These are phyloP conservation scores for Euphorbia celastroides DNA, from an alignment of 441 rosid species.

Conservation along the genomic window DNA sequence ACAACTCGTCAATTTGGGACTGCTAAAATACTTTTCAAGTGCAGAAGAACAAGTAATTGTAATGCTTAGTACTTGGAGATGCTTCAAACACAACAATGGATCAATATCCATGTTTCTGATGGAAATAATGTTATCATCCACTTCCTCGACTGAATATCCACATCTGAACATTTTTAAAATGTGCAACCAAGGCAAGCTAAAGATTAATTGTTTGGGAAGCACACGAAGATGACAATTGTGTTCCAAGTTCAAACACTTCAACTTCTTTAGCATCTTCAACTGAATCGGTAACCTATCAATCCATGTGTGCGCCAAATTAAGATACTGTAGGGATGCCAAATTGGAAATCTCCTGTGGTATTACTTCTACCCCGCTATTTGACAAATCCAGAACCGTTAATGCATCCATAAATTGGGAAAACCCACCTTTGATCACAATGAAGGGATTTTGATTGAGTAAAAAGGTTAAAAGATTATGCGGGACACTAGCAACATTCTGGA, in stretches of 20 bases:
- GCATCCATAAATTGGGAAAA: slow-evolving; percentile 7
- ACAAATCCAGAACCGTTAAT: neutral
- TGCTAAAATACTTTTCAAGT: slow-evolving; percentile 11
- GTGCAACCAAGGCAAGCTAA: slow-evolving; percentile 14
- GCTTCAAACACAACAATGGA: slow-evolving; percentile 19
- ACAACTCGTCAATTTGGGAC: neutral
- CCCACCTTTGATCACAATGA: neutral
- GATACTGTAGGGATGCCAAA: neutral
- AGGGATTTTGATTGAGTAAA: slow-evolving; percentile 1
- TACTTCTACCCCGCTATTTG: neutral
- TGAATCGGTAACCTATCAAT: slow-evolving; percentile 15
- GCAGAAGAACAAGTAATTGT: neutral
- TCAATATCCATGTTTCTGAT: neutral
- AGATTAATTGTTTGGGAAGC: slow-evolving; percentile 17
- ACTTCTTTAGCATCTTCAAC: slow-evolving; percentile 16
- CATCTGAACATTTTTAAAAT: slow-evolving; percentile 15
- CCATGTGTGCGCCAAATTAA: neutral
- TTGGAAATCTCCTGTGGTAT: neutral
- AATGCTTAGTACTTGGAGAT: slow-evolving; percentile 14
- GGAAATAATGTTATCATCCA: slow-evolving; percentile 2
- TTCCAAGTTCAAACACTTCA: slow-evolving; percentile 27
- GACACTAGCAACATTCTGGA: neutral
- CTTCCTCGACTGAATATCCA: neutral
- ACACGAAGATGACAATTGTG: neutral
- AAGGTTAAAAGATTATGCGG: slow-evolving; percentile 7